A percentile compares a stretch with the other conserved stretches of the same genome.
Conservation (phyloP, 2,329 filamentous ascomycete species). For the Endocalyx cinctus region DNA sequence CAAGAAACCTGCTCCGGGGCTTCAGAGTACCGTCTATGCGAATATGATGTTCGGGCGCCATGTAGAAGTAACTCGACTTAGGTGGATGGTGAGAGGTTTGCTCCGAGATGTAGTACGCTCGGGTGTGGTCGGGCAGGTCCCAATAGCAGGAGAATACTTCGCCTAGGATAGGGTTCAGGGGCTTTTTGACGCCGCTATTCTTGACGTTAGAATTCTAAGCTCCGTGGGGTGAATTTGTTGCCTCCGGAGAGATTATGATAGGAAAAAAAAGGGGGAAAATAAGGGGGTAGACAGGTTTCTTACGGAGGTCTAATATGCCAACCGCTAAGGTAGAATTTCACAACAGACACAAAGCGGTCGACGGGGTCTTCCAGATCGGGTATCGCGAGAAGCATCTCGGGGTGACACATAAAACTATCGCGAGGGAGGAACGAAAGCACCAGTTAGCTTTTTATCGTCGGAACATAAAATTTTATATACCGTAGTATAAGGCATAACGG, state of each 20-base stretch:
- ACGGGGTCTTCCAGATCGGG: conserved; percentile 82
- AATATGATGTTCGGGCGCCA: conserved; percentile 89
- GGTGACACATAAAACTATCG: conserved; percentile 97
- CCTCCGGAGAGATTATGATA: too few species aligned
- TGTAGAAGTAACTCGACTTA: conserved; percentile 99
- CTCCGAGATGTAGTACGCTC: conserved; percentile 93
- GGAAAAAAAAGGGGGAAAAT: not conserved
- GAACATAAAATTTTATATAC: too few species aligned
- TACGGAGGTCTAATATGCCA: conserved; percentile 99
- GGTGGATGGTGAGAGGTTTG: conserved; percentile 98
- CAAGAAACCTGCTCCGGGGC: conserved; percentile 88
- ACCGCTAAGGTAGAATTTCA: conserved; percentile 96
- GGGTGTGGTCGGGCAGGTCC: conserved; percentile 80
- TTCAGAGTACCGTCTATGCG: conserved; percentile 94
- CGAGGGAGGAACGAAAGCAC: too few species aligned
- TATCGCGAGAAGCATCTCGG: conserved; percentile 88
- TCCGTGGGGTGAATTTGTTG: too few species aligned
- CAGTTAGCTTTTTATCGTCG: too few species aligned
- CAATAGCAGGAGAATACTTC: conserved; percentile 95
- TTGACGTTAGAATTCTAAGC: too few species aligned
- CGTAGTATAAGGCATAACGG: too few species aligned
- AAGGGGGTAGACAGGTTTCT: conserved; percentile 33
- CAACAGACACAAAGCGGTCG: conserved; percentile 86
- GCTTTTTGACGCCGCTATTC: conserved; percentile 90
- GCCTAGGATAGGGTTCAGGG: conserved; percentile 91